These are phyloP conservation scores for Onygenales sp. DNA, from an alignment of 2,329 filamentous ascomycete species.

Conservation along the genomic window DNA sequence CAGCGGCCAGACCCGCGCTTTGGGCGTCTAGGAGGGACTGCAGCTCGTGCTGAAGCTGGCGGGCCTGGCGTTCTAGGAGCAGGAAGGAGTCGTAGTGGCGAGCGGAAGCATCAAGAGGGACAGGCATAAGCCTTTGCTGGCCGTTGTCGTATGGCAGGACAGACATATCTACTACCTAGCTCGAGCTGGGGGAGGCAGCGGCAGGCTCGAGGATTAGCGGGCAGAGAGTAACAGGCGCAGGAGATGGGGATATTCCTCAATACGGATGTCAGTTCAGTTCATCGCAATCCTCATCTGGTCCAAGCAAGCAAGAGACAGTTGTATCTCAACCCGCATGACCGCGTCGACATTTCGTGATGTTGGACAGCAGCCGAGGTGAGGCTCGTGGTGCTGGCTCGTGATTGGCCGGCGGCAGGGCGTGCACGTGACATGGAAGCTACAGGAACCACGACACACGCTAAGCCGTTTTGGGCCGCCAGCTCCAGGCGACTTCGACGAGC, in stretches of 20 bases:
- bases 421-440: neutral
- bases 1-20: conserved; percentile 46
- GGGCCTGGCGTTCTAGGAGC: conserved; percentile 43
- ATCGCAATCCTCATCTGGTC: no score
- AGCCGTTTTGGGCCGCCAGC: neutral
- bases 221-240: no score
- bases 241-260: no score
- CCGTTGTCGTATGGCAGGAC: neutral
- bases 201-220: no score
- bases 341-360: no score
- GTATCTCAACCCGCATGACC: no score
- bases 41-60: conserved; percentile 46
- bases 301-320: no score
- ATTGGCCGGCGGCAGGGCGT: neutral
- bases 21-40: conserved; percentile 53
- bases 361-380: neutral
- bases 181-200: neutral
- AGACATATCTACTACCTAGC: neutral
- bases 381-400: neutral
- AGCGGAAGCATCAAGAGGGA: conserved; percentile 21
- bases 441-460: conserved; percentile 2
- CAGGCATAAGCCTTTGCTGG: conserved; percentile 12
- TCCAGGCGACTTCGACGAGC: neutral
- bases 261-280: no score
- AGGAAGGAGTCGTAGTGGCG: conserved; percentile 35